Evolutionary conservation across 139 green algal genomes (phyloP).

Genomic region (Astrephomene gubernaculifera): DNA sequence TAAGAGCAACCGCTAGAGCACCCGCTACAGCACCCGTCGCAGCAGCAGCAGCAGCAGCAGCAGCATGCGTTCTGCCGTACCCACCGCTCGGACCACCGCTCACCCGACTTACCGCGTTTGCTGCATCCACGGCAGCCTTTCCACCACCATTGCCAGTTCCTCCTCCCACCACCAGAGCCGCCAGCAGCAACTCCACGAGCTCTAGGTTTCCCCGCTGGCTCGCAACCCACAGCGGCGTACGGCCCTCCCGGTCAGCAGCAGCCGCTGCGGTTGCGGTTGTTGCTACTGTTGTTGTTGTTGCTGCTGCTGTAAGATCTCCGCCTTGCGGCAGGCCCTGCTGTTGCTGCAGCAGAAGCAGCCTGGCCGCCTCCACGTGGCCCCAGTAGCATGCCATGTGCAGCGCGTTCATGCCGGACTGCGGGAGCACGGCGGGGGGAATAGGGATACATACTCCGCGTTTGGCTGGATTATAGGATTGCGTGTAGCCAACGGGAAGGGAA

Average conservation of each 20-base stretch:
- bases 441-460: too few relatives aligned
- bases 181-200: constrained; percentile 28
- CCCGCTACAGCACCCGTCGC: too few relatives aligned
- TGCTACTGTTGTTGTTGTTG: too few relatives aligned
- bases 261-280: neutral
- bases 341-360: neutral
- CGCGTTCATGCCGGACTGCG: constrained; percentile 29
- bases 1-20: too few relatives aligned
- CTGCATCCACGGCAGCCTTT: neutral
- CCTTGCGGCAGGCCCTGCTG: too few relatives aligned
- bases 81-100: too few relatives aligned
- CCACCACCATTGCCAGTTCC: neutral
- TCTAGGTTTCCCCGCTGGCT: constrained; percentile 19
- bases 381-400: constrained; percentile 38
- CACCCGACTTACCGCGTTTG: neutral
- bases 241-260: constrained; percentile 6
- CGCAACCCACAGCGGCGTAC: constrained; percentile 38
- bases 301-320: too few relatives aligned
- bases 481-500: too few relatives aligned
- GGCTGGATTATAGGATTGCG: too few relatives aligned
- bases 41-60: too few relatives aligned
- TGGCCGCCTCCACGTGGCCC: neutral
- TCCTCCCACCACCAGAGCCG: neutral
- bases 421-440: neutral
- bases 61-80: too few relatives aligned